These are phyloP conservation scores for Durusdinium trenchii DNA, from an alignment of 73 alveolate genomes.

Conservation along the genomic window DNA sequence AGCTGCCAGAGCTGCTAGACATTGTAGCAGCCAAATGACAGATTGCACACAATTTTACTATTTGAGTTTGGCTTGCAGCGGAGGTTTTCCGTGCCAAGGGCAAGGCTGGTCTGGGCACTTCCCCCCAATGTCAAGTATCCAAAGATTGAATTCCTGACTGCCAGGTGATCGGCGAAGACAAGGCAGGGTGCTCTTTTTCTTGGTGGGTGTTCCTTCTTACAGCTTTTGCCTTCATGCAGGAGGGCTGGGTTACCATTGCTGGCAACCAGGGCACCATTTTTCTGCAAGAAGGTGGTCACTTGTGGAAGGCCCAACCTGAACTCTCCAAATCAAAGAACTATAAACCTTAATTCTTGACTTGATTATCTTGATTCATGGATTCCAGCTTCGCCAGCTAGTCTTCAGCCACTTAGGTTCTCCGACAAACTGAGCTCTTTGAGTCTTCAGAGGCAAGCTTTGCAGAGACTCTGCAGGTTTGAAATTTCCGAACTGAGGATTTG, in stretches of 20 bases:
- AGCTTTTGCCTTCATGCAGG: constrained; percentile 27
- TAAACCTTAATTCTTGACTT: not conserved
- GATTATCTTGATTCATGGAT: too few relatives aligned
- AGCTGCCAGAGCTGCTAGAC: not conserved
- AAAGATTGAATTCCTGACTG: not conserved
- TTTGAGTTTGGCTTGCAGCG: not conserved
- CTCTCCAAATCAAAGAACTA: not conserved
- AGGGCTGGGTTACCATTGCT: constrained; percentile 94
- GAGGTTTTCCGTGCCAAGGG: constrained; percentile 95
- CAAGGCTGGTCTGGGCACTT: constrained; percentile 34
- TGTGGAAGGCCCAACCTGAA: constrained; percentile 51
- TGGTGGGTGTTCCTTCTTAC: not conserved
- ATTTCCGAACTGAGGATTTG: constrained; percentile 12
- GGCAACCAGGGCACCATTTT: constrained; percentile 95
- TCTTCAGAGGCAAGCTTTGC: constrained; percentile 57
- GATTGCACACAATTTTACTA: not conserved
- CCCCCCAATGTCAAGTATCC: not conserved
- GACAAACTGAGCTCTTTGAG: constrained; percentile 82
- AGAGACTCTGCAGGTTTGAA: not conserved
- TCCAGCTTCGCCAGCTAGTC: too few relatives aligned
- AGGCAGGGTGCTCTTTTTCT: not conserved
- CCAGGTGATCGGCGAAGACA: constrained; percentile 46
- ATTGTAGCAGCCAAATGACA: not conserved
- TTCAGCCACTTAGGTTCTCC: constrained; percentile 49
- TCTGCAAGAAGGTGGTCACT: constrained; percentile 90